A percentile compares a stretch with the other conserved stretches of the same genome.
Evolutionary conservation across 805 yeast species (phyloP).

Genomic region (Zygoascus bituminiphila): DNA sequence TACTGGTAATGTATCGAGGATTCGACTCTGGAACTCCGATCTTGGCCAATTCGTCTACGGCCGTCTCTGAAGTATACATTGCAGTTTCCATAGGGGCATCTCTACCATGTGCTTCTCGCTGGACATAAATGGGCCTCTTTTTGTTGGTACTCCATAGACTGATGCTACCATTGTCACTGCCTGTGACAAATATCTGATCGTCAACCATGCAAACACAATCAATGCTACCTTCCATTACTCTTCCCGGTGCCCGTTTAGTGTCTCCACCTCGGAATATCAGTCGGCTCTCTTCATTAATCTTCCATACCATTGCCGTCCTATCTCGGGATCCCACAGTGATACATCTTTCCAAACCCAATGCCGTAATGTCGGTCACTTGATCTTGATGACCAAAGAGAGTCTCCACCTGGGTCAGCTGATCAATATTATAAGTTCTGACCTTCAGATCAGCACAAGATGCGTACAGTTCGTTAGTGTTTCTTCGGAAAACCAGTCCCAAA

Average conservation of each 20-base stretch:
- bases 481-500: conserved; percentile 65
- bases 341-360: conserved; percentile 81
- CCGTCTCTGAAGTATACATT: conserved; percentile 45
- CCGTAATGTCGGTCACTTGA: conserved; percentile 68
- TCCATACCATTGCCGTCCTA: conserved; percentile 93
- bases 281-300: conserved; percentile 89
- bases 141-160: conserved; percentile 85
- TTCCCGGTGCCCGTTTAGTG: conserved; percentile 34
- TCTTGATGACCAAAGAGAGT: conserved; percentile 95
- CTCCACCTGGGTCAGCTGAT: conserved; percentile 83
- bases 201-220: conserved; percentile 89
- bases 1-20: conserved; percentile 80
- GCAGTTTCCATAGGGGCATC: conserved; percentile 41
- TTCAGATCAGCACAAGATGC: conserved; percentile 91
- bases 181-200: conserved; percentile 87
- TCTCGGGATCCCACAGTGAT: conserved; percentile 94
- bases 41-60: conserved; percentile 18
- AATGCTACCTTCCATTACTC: conserved; percentile 67
- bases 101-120: conserved; percentile 71
- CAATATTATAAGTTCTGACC: conserved; percentile 77
- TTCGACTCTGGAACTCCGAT: conserved; percentile 51
- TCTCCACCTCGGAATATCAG: conserved; percentile 92
- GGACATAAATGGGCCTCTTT: conserved; percentile 73
- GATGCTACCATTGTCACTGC: conserved; percentile 88
- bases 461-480: conserved; percentile 74